Base-by-base conservation (phyloP, 129 eudicot species). In the Pittosporum tobira region DNA sequence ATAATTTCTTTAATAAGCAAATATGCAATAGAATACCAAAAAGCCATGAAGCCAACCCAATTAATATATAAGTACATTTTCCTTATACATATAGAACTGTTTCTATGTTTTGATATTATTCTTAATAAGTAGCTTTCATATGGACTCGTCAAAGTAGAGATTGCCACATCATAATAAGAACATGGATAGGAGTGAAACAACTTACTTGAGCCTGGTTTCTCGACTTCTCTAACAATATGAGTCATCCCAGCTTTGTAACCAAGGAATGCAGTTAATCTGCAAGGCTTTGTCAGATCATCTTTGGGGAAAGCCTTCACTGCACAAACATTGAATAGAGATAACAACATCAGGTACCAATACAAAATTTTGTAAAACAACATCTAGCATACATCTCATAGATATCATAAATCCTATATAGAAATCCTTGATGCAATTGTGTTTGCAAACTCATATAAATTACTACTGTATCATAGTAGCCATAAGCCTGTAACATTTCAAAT, bases 221-320 rank as follows among this genome's bases (percentile, higher is more conserved):
- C 73, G 12, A 59, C 73, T 25, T 69, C 73, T 9, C 67, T 51
- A 14, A 68, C 65, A 59, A 68, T 68, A 14, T 68, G 73, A 19
- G 66, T 68, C 74, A 69, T 69, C 22, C 67, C 67, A 69, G 67
- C 67, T 31, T 69, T 69, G 67, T 69, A 69, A 6, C 73, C 74
- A 67, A 69, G 40, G 48, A 78, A 82, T 5, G 85, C 88, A 55
- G 88, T 82, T 9, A 82, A 62, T 45, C 71, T 68, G 62, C 84
- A 77, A 15, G 84, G 74, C 48, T 78, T 72, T 13, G 79, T 36
- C 5, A 77, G 75, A 28, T 82, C 74, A 57, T 82, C 85, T 67
- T 69, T 82, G 44, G 85, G 85, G 48, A 82, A 82, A 7, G 84
- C 79, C 75, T 82, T 78, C 81, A 82, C 88, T 82, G 77, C 69